Evolutionary conservation across 2,329 filamentous ascomycete genomes (phyloP).

Genomic region (Colletotrichum noveboracense): DNA sequence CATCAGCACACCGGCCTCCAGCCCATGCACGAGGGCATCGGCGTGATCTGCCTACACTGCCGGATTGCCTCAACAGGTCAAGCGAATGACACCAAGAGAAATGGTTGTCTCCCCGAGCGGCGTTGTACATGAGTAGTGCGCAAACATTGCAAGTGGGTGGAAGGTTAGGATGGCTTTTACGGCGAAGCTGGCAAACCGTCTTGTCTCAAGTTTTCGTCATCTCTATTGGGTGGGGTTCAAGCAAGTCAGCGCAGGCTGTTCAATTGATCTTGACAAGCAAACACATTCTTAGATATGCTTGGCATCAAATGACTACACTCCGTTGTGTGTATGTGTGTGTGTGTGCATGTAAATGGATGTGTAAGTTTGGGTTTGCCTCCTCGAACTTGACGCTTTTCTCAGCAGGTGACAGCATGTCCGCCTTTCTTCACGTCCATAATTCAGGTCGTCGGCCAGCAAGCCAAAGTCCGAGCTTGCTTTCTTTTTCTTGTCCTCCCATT

Average conservation of each 20-base stretch:
- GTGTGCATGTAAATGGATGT: not conserved
- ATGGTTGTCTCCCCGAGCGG: not conserved
- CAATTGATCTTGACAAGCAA: not conserved
- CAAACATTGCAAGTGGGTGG: not conserved
- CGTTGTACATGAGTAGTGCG: not conserved
- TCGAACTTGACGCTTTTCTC: not conserved
- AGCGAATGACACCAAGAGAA: not conserved
- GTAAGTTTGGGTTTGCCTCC: not conserved
- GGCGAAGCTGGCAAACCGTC: not conserved
- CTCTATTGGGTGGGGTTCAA: not conserved
- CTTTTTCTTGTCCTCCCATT: not conserved
- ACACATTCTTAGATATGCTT: not conserved
- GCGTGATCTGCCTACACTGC: not conserved
- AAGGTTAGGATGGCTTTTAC: not conserved
- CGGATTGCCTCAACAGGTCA: not conserved
- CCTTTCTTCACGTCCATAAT: not conserved
- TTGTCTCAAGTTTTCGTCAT: not conserved
- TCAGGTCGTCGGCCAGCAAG: not conserved
- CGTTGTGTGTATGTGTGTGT: not conserved
- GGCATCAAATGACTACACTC: not conserved
- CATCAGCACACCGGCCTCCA: not conserved
- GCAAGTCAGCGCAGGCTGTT: not conserved
- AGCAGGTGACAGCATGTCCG: not conserved
- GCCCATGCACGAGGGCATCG: not conserved
- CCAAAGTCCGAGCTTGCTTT: not conserved